Base-by-base conservation (phyloP, 768 basidiomycete species). In the Plicaturopsis crispa region DNA sequence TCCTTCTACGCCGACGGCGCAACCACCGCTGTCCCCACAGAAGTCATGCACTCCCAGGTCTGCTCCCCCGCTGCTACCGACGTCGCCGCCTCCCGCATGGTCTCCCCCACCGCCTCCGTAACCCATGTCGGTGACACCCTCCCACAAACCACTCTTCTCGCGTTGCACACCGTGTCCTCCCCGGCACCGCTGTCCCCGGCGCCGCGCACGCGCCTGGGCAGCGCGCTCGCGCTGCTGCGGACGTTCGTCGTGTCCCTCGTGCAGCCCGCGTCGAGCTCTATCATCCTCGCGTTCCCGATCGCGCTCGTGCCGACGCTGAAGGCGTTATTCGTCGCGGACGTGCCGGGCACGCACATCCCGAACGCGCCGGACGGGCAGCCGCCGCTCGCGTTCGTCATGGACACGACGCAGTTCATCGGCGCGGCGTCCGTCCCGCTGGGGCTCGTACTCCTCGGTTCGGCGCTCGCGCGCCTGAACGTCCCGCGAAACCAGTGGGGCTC, bases 341-440 rank as follows among this genome's bases (percentile, higher is more conserved):
- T 76, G 3, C 57, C 66, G 1, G 63, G 65, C 1, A 57, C 63
- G 1, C 45, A 57, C 24, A 75, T 72, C 38, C 66, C 68, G 3
- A 32, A 60, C 17, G 76, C 78, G 0, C 82, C 82, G 0, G 82
- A 84, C 45, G 80, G 80, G 1, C 64, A 72, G 42, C 80, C 83
- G 1, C 81, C 81, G 0, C 71, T 84, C 13, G 68, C 75, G 0
- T 70, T 84, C 44, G 31, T 84, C 24, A 48, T 78, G 39, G 75
- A 80, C 39, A 70, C 74, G 0, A 57, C 72, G 0, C 54, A 60
- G 1, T 84, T 84, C 47, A 63, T 82, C 24, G 80, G 83, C 1
- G 69, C 55, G 1, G 80, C 79, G 1, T 72, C 74, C 3, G 73
- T 85, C 0, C 82, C 82, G 0, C 47, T 83, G 2, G 79, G 78